Base-by-base conservation (phyloP, 1,284 basidiomycete species). In the Ceratobasidium sp. region DNA sequence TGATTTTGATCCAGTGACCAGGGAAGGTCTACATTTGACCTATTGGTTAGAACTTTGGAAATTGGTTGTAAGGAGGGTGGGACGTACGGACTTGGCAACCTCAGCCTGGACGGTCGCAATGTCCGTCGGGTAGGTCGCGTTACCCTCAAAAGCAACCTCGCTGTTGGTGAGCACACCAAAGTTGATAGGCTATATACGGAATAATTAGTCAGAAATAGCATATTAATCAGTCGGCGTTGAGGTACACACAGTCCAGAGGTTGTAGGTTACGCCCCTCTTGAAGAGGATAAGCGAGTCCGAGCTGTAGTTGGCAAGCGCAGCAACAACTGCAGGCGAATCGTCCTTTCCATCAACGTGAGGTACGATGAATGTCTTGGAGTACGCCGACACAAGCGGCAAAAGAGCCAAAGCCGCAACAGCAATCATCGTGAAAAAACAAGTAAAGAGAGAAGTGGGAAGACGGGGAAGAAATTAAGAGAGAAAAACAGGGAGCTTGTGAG, bases 161-260 rank as follows among this genome's bases (percentile, higher is more conserved):
- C 89, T 87, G 76, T 88, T 89, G 55, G 82, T 85, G 67, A 89
- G 78, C 0, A 76, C 78, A 0, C 87, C 86, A 73, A 89, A 89
- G 71, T 82, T 84, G 78, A 89, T 82, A 1, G 88, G 85, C 2
- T 71, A 43, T 9, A 47, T 43, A 14, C 38, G 35, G 32, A 18
- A 50, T 18, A 43, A 85, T 86, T 14, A 84, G 86, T 9, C 57
- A 11, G 6, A 38, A 38, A 38, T 32, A 49, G 30, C 38, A n/a
- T n/a, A n/a, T n/a, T n/a, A n/a, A n/a, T n/a, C n/a, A n/a, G n/a
- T n/a, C n/a, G n/a, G n/a, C n/a, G n/a, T n/a, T n/a, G 54, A 11
- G 0, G 2, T 7, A 55, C 73, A 6, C 23, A 71, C 64, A 9
- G 74, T 76, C 44, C 49, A 74, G 18, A 88, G 84, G 76, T 89